Evolutionary conservation across 192 early-diverging fungal species (phyloP), one percentile per base, ranked within the genome.

Genomic region (Chytriomyces confervae): DNA sequence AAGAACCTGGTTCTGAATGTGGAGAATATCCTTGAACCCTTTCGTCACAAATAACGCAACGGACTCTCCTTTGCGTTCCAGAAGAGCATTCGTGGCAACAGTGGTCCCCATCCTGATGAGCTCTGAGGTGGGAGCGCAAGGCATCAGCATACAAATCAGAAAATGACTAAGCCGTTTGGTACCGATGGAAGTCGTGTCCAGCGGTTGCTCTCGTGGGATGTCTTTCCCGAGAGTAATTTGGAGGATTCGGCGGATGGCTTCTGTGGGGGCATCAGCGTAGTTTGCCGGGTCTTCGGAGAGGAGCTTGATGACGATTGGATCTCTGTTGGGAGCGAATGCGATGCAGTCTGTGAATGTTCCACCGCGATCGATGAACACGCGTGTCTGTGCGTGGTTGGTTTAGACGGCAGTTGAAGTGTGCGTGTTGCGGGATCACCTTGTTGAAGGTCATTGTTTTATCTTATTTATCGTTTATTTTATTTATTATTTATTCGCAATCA

Each of bases 281-380:
- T 95, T 94, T 44, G 84, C 79, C 13, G 97, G 96, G 78, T 99
- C 97, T 48, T 94, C 96, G 16, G 91, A 92, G 20, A 99, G 89
- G 10, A 99, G 89, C 76, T 99, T 99, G 13, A 97, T 86, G 1
- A 97, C 94, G n/a, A 91, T 50, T n/a, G 83, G 61, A 10, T 60
- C 68, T 24, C 43, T 50, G 61, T 66, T 72, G 3, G 91, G 89
- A 45, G 91, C 83, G 62, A 91, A 92, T 3, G 90, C 95, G 62
- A 95, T 92, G 83, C 94, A 96, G 86, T 99, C 97, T 1, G 97
- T 97, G 82, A 99, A 97, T 6, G 97, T 99, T 23, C 97, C 97
- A 13, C 97, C 97, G 47, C 97, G 88, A 82, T 98, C 96, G 66
- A 97, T 95, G 85, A 91, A 92, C 63, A 95, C 89, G 7, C 62